Conservation (phyloP, 148 eudicot genomes). For the Camellia sinensis region DNA sequence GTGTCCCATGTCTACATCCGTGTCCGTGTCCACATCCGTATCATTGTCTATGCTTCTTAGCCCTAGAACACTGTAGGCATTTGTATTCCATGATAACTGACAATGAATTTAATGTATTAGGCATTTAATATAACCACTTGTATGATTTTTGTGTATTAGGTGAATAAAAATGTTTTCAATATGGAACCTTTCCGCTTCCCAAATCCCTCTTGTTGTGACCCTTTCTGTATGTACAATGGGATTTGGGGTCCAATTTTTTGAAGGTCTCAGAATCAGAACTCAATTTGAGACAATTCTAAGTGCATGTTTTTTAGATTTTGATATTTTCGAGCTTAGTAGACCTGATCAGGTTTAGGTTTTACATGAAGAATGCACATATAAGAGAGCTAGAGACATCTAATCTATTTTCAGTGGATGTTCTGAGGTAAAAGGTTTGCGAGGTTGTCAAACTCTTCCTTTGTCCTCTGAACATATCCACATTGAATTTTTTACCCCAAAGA, state of each 20-base stretch:
- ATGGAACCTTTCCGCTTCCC: background rate
- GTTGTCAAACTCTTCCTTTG: background rate
- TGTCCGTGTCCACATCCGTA: too few relatives aligned
- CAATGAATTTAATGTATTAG: background rate
- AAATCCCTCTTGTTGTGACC: background rate
- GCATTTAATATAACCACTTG: background rate
- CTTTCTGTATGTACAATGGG: slow-evolving; percentile 7
- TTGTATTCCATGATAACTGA: background rate
- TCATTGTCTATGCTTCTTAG: too few relatives aligned
- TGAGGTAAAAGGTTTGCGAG: background rate
- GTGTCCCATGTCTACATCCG: too few relatives aligned
- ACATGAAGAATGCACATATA: background rate
- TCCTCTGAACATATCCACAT: background rate
- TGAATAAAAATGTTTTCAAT: background rate
- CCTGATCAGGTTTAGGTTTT: background rate
- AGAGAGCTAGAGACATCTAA: background rate
- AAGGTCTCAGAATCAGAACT: background rate
- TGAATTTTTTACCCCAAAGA: background rate
- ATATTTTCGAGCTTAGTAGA: background rate
- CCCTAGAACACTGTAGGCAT: slow-evolving; percentile 4
- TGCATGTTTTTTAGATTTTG: background rate
- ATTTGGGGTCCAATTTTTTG: background rate
- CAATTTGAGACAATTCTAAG: background rate
- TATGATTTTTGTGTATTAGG: background rate
- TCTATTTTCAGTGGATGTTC: background rate